phyloP scores from a whole-genome alignment of 2,329 filamentous ascomycete genomes.

The Dothideomycetes sp. region DNA sequence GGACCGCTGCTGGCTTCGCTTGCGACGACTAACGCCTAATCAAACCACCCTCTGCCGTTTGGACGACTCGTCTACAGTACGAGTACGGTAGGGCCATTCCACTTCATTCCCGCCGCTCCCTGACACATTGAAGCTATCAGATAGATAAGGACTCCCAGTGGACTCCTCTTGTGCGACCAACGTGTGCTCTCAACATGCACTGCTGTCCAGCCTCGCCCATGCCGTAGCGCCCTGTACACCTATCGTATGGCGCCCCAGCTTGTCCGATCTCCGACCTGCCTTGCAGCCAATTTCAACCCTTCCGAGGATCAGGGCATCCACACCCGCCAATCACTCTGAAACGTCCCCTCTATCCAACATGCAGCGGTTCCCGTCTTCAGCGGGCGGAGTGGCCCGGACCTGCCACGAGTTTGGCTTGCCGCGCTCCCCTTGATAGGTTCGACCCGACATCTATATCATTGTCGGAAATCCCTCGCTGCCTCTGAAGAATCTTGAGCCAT shows the following conservation, averaged over 20 bases:
- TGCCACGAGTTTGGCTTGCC: background rate
- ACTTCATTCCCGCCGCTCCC: no score
- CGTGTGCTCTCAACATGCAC: no score
- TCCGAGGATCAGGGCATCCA: no score
- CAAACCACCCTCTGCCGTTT: background rate
- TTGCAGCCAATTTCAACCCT: no score
- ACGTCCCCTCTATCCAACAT: background rate
- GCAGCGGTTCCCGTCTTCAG: background rate
- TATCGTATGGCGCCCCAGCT: no score
- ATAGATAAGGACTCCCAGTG: no score
- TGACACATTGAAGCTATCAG: no score
- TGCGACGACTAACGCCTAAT: background rate
- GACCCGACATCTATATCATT: background rate
- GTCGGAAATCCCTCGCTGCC: background rate
- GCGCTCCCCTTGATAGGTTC: background rate
- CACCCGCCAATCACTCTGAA: background rate
- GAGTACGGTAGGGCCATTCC: no score
- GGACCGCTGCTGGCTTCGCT: background rate
- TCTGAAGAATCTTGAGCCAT: background rate
- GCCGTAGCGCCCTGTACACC: no score
- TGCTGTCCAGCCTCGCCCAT: no score
- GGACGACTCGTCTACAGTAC: background rate
- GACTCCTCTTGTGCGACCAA: background rate
- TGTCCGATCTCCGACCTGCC: no score
- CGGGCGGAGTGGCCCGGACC: background rate